These are phyloP conservation scores for Plasmodium sp. DNA, from an alignment of 169 alveolate genomes.

Conservation along the genomic window DNA sequence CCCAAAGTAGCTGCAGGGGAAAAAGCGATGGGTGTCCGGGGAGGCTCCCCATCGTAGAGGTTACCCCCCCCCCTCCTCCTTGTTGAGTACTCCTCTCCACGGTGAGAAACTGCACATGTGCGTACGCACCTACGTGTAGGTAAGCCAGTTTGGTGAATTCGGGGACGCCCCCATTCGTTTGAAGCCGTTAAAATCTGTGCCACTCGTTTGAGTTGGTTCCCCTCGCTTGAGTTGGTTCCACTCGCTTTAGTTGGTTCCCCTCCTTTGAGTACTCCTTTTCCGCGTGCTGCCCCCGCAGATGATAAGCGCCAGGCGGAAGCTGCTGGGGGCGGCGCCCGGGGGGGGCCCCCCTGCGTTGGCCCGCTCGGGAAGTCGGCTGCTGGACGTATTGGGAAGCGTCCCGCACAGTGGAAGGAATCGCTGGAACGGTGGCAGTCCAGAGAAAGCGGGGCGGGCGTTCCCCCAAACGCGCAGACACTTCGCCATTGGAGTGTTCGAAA, in stretches of 20 bases:
- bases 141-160: not conserved
- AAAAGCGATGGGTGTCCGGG: not conserved
- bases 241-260: no score
- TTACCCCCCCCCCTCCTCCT: not conserved
- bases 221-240: no score
- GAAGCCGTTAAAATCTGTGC: no score
- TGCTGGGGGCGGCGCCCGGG: not conserved
- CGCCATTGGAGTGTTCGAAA: slow-evolving; percentile 87
- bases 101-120: not conserved
- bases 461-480: slow-evolving; percentile 32
- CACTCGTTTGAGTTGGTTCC: no score
- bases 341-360: not conserved
- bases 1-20: not conserved
- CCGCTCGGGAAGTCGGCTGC: not conserved
- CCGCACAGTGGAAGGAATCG: not conserved
- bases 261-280: no score
- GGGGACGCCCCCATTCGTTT: not conserved
- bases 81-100: not conserved
- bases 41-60: not conserved
- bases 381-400: not conserved
- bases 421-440: not conserved
- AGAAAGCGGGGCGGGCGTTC: not conserved
- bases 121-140: not conserved
- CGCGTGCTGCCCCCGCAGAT: not conserved
- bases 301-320: not conserved